These are phyloP conservation scores for Colletotrichum sp. DNA, from an alignment of 2,329 filamentous ascomycete species.

Conservation along the genomic window DNA sequence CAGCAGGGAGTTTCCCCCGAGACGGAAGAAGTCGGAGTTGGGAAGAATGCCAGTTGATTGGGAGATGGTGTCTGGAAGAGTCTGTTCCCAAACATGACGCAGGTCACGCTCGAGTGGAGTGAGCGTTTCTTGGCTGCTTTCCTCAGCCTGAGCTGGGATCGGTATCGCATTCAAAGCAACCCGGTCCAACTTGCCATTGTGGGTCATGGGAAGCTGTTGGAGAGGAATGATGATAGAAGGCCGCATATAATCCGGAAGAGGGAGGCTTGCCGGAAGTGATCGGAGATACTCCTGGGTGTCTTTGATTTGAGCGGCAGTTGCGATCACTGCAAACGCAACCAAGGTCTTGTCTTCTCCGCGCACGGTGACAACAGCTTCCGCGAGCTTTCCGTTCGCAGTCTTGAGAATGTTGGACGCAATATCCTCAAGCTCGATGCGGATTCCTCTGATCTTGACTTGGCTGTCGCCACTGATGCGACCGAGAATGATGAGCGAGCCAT, in stretches of 20 bases:
- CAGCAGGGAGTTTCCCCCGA: constrained; percentile 46
- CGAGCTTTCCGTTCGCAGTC: constrained; percentile 19
- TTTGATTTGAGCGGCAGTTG: background rate
- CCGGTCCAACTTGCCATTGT: constrained; percentile 36
- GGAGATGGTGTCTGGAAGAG: constrained; percentile 25
- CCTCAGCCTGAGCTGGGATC: constrained; percentile 14
- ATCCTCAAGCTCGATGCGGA: constrained; percentile 52
- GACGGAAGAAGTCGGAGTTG: constrained; percentile 42
- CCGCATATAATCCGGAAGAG: constrained; percentile 39
- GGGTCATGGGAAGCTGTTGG: constrained; percentile 31
- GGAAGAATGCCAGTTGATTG: constrained; percentile 18
- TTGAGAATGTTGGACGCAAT: constrained; percentile 28
- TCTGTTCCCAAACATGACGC: constrained; percentile 18
- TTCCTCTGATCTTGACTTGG: constrained; percentile 49
- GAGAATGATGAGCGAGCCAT: constrained; percentile 38
- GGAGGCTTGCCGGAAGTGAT: constrained; percentile 19
- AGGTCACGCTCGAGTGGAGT: background rate
- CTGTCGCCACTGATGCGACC: constrained; percentile 46
- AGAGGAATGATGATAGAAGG: constrained; percentile 32
- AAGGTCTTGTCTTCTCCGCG: constrained; percentile 24
- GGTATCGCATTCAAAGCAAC: constrained; percentile 26
- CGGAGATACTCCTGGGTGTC: constrained; percentile 14
- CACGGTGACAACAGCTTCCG: constrained; percentile 27
- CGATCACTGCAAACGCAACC: constrained; percentile 33
- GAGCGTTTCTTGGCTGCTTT: background rate